phyloP scores from a whole-genome alignment of 441 rosid genomes.

The Manihot esculenta region DNA sequence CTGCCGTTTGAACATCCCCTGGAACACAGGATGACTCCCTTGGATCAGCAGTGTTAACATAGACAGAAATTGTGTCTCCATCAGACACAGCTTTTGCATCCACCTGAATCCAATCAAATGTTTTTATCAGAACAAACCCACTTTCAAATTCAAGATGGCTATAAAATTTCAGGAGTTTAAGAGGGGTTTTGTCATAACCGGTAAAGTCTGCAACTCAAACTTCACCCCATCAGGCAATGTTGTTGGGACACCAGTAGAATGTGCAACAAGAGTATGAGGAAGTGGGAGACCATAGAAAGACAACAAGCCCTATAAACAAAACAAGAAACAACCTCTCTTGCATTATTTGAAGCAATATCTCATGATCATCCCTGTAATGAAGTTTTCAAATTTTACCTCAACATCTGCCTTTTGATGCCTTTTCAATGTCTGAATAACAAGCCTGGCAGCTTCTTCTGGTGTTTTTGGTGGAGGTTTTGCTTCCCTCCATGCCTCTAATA shows the following conservation, averaged over 20 bases:
- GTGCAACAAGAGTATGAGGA: slow-evolving; percentile 43
- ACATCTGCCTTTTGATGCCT: slow-evolving; percentile 60
- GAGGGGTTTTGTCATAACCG: slow-evolving; percentile 32
- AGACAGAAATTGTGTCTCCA: slow-evolving; percentile 77
- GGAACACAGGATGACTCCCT: slow-evolving; percentile 62
- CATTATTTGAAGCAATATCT: not conserved
- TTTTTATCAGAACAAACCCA: not conserved
- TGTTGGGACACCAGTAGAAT: slow-evolving; percentile 39
- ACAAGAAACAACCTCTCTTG: slow-evolving; percentile 1
- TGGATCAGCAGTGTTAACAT: slow-evolving; percentile 55
- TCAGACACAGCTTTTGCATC: slow-evolving; percentile 71
- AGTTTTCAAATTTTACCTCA: slow-evolving; percentile 45
- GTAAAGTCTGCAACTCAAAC: slow-evolving; percentile 65
- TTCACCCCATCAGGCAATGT: slow-evolving; percentile 58
- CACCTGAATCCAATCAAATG: slow-evolving; percentile 43
- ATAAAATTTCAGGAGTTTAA: not conserved
- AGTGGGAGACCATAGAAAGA: slow-evolving; percentile 80
- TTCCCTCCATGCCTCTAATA: slow-evolving; percentile 76
- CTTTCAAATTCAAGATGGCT: slow-evolving; percentile 10
- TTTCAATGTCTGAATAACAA: slow-evolving; percentile 55
- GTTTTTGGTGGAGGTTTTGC: slow-evolving; percentile 76
- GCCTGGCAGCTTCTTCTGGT: slow-evolving; percentile 67
- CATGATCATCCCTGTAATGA: not conserved
- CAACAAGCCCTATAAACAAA: slow-evolving; percentile 58
- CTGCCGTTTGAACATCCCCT: slow-evolving; percentile 52